phyloP scores from a whole-genome alignment of 768 basidiomycete genomes.

The Boletus subparvulus region DNA sequence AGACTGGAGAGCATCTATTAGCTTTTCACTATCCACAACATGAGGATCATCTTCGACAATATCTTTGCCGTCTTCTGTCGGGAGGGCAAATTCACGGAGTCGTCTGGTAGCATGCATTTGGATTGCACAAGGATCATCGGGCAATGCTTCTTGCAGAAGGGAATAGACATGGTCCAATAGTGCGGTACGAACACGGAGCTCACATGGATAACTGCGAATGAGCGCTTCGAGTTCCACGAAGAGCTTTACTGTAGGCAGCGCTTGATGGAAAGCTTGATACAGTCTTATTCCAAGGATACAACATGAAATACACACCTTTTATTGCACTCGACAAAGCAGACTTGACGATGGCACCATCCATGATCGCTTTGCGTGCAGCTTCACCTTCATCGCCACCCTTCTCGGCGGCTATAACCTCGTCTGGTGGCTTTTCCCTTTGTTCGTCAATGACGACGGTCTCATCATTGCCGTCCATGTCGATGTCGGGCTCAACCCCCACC shows the following conservation, averaged over 20 bases:
- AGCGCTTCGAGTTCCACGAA: conserved; percentile 44
- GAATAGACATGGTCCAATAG: conserved; percentile 47
- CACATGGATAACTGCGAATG: conserved; percentile 43
- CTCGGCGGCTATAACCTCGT: conserved; percentile 30
- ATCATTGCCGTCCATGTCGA: conserved; percentile 17
- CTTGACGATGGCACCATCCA: conserved; percentile 78
- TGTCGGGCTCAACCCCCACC: conserved; percentile 22
- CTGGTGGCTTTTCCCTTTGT: conserved; percentile 23
- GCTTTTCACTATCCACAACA: conserved; percentile 16
- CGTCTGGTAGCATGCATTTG: conserved; percentile 40
- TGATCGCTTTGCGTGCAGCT: conserved; percentile 61
- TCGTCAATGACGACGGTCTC: conserved; percentile 22
- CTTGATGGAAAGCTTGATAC: conserved; percentile 26
- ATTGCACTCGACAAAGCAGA: conserved; percentile 73
- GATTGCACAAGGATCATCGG: conserved; percentile 38
- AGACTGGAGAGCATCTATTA: conserved; percentile 31
- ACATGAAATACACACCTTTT: conserved; percentile 50
- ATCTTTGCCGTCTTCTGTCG: conserved; percentile 19
- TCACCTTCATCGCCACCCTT: conserved; percentile 48
- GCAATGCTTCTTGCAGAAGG: conserved; percentile 38
- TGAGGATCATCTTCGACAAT: conserved; percentile 4
- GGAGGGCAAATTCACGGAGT: conserved; percentile 30
- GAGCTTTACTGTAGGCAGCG: conserved; percentile 40
- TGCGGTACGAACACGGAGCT: conserved; percentile 36
- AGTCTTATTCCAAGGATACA: conserved; percentile 15